These are phyloP conservation scores for Candida nanaspora DNA, from an alignment of 805 yeast genomes.

Conservation along the genomic window DNA sequence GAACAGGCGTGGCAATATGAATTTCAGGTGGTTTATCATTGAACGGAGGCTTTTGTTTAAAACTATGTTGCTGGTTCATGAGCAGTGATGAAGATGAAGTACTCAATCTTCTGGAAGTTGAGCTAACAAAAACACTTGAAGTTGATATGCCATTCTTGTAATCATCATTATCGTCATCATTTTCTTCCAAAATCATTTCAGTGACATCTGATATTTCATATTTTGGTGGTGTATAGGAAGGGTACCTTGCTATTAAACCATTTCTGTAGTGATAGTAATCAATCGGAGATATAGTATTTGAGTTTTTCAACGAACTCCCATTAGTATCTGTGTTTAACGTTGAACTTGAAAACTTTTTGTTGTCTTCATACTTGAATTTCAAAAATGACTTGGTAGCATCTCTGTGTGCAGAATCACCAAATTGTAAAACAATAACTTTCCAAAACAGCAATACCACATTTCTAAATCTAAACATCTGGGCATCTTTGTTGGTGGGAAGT, in stretches of 20 bases:
- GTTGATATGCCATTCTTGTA: not conserved
- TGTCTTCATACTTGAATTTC: constrained; percentile 29
- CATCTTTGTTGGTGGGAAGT: constrained; percentile 4
- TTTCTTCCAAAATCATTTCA: constrained; percentile 24
- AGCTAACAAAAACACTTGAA: not conserved
- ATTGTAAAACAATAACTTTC: constrained; percentile 47
- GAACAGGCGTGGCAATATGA: constrained; percentile 83
- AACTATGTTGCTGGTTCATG: constrained; percentile 24
- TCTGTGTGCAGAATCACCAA: constrained; percentile 49
- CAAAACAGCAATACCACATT: constrained; percentile 47
- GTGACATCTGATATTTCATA: constrained; percentile 37
- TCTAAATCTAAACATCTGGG: constrained; percentile 38
- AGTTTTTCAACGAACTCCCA: constrained; percentile 7
- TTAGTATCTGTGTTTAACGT: not conserved
- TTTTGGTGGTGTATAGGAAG: constrained; percentile 52
- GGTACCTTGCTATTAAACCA: constrained; percentile 68
- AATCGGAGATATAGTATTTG: constrained; percentile 58
- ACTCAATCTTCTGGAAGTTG: not conserved
- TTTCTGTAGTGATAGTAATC: constrained; percentile 78
- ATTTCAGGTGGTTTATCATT: constrained; percentile 28
- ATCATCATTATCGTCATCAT: constrained; percentile 6
- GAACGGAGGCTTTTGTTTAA: constrained; percentile 26
- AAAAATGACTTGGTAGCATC: constrained; percentile 40
- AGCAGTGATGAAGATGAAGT: constrained; percentile 17
- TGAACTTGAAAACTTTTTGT: constrained; percentile 1